Evolutionary conservation across 2,329 filamentous ascomycete genomes (phyloP).

Genomic region (Penicillium sp.): DNA sequence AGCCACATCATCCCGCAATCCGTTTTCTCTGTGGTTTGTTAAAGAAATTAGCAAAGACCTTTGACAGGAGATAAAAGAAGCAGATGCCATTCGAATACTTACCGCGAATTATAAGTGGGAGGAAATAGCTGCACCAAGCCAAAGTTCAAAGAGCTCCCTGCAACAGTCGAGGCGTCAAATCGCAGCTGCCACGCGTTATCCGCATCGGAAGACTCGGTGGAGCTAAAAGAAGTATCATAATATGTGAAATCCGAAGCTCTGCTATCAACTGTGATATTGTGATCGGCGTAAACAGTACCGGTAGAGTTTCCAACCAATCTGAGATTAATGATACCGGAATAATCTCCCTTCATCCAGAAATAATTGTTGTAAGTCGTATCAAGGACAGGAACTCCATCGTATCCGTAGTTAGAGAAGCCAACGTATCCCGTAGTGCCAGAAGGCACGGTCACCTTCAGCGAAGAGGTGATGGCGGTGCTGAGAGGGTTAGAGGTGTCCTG

Average conservation of each 20-base stretch:
- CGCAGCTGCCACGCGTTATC: slow-evolving; percentile 16
- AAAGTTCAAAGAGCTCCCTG: slow-evolving; percentile 17
- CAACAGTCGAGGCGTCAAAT: slow-evolving; percentile 10
- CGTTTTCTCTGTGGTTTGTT: slow-evolving; percentile 43
- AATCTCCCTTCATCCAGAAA: slow-evolving; percentile 28
- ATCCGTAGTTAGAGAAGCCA: slow-evolving; percentile 46
- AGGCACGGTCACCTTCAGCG: slow-evolving; percentile 43
- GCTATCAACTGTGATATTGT: slow-evolving; percentile 12
- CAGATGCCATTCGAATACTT: background rate
- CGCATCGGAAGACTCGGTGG: slow-evolving; percentile 15
- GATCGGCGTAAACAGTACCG: slow-evolving; percentile 20
- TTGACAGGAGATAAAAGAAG: background rate
- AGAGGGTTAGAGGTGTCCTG: slow-evolving; percentile 53
- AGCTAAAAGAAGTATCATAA: slow-evolving; percentile 16
- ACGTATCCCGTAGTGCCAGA: slow-evolving; percentile 27
- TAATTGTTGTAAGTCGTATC: slow-evolving; percentile 18
- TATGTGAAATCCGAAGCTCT: slow-evolving; percentile 17
- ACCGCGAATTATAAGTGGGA: slow-evolving; percentile 15
- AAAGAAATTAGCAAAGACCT: background rate
- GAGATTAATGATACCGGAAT: slow-evolving; percentile 16
- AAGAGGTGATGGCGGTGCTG: slow-evolving; percentile 54
- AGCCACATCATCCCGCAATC: slow-evolving; percentile 56
- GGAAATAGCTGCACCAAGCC: slow-evolving; percentile 21
- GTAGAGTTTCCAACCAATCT: slow-evolving; percentile 18
- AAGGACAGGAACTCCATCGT: slow-evolving; percentile 25